A percentile compares a stretch with the other conserved stretches of the same genome.
Conservation (phyloP, 768 basidiomycete genomes). For the Mycena amicta region DNA sequence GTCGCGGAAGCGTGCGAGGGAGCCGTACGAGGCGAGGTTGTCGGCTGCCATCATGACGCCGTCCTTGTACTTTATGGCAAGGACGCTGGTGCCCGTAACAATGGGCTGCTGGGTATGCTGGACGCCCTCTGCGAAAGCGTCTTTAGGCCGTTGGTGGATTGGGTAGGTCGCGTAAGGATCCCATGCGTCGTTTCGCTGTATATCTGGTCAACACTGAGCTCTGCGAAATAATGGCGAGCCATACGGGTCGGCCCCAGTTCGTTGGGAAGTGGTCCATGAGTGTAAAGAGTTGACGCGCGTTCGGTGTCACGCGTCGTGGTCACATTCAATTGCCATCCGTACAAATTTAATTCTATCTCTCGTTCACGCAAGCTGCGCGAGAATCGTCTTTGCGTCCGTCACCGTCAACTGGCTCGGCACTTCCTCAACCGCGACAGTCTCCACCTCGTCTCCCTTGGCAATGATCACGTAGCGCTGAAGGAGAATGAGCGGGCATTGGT, state of each 20-base stretch:
- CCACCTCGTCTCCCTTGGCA: slow-evolving; percentile 50
- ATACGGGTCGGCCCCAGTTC: slow-evolving; percentile 80
- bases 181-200: slow-evolving; percentile 70
- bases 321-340: neutral
- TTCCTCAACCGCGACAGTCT: slow-evolving; percentile 47
- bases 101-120: slow-evolving; percentile 94
- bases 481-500: slow-evolving; percentile 4
- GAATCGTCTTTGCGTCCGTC: slow-evolving; percentile 46
- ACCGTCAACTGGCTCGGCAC: slow-evolving; percentile 41
- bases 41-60: slow-evolving; percentile 99
- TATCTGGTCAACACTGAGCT: neutral
- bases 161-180: slow-evolving; percentile 83
- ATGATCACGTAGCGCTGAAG: slow-evolving; percentile 48
- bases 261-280: slow-evolving; percentile 84
- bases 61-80: slow-evolving; percentile 93
- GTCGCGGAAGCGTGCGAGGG: slow-evolving; percentile 95
- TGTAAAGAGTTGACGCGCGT: neutral
- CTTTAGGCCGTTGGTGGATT: slow-evolving; percentile 62
- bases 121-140: slow-evolving; percentile 65
- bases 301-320: neutral
- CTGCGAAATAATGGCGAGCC: slow-evolving; percentile 25
- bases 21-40: slow-evolving; percentile 96
- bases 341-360: too few species aligned
- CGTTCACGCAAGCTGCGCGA: slow-evolving; percentile 35
- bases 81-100: slow-evolving; percentile 95